A percentile compares a stretch with the other conserved stretches of the same genome.
phyloP scores from a whole-genome alignment of 1,284 basidiomycete species.

The Sporisorium exsertum region DNA sequence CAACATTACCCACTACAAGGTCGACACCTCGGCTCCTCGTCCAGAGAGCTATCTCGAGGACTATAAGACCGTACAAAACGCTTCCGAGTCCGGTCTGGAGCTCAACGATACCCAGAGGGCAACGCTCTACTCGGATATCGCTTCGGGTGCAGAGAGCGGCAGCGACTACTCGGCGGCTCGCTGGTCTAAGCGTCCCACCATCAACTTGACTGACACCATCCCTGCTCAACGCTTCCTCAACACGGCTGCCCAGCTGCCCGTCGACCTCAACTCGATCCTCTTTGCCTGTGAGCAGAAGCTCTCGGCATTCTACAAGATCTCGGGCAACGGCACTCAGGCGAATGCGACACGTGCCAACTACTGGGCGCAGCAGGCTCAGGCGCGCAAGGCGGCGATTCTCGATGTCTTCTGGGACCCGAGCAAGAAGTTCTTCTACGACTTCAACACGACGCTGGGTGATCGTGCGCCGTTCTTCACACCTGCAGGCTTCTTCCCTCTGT shows the following conservation, averaged over 20 bases:
- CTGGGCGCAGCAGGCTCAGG: conserved; percentile 76
- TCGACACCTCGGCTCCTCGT: conserved; percentile 83
- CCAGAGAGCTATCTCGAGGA: conserved; percentile 80
- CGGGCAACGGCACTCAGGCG: conserved; percentile 68
- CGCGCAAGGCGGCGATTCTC: conserved; percentile 78
- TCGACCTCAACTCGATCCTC: conserved; percentile 86
- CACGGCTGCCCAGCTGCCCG: conserved; percentile 77
- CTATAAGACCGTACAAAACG: conserved; percentile 76
- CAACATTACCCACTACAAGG: conserved; percentile 77
- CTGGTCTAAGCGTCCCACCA: conserved; percentile 73
- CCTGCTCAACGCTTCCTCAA: conserved; percentile 80
- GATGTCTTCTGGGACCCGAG: conserved; percentile 86
- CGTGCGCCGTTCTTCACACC: conserved; percentile 74
- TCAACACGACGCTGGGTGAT: conserved; percentile 66
- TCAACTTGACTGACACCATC: conserved; percentile 70
- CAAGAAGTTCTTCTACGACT: conserved; percentile 89
- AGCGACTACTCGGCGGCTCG: conserved; percentile 70
- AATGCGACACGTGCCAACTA: conserved; percentile 69
- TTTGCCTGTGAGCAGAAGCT: conserved; percentile 72
- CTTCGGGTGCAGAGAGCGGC: conserved; percentile 84
- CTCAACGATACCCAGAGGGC: conserved; percentile 73
- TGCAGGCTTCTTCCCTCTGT: conserved; percentile 85
- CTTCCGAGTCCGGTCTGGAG: conserved; percentile 73
- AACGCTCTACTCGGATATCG: conserved; percentile 87
- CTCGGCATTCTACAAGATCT: conserved; percentile 72